Percentiles rank a stretch among this genome's conserved stretches.
Evolutionary conservation across 2,329 filamentous ascomycete species (phyloP).

Genomic region (Pseudopyricularia cyperi): DNA sequence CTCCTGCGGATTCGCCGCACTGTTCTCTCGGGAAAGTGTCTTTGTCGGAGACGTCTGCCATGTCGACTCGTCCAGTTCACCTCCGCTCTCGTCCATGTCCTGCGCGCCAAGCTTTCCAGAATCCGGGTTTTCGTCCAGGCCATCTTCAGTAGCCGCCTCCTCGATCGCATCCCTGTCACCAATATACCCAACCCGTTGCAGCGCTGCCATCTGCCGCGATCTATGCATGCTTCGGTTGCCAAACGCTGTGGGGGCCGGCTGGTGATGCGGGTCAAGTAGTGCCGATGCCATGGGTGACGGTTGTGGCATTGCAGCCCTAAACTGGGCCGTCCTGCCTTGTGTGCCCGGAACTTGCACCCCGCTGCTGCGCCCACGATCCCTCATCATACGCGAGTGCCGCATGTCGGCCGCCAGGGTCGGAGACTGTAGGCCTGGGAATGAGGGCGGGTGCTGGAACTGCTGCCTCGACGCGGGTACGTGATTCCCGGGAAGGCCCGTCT

Average conservation of each 20-base stretch:
- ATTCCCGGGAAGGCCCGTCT: slow-evolving; percentile 50
- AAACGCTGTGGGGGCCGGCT: slow-evolving; percentile 40
- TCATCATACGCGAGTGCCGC: slow-evolving; percentile 33
- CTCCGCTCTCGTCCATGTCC: slow-evolving; percentile 39
- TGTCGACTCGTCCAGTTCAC: slow-evolving; percentile 41
- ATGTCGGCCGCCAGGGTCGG: slow-evolving; percentile 44
- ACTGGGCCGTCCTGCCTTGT: slow-evolving; percentile 27
- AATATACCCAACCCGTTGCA: slow-evolving; percentile 28
- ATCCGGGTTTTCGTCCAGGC: slow-evolving; percentile 18
- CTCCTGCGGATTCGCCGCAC: slow-evolving; percentile 29
- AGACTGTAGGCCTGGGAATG: slow-evolving; percentile 59
- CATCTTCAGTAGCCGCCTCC: slow-evolving; percentile 35
- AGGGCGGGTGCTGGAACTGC: slow-evolving; percentile 62
- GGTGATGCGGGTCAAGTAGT: slow-evolving; percentile 63
- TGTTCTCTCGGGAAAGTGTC: slow-evolving; percentile 38
- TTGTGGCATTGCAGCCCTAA: slow-evolving; percentile 28
- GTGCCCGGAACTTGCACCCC: slow-evolving; percentile 21
- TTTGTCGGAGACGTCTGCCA: slow-evolving; percentile 45
- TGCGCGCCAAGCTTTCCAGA: slow-evolving; percentile 41
- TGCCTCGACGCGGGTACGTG: slow-evolving; percentile 40
- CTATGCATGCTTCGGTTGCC: slow-evolving; percentile 32
- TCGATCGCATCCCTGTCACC: slow-evolving; percentile 40
- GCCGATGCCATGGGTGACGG: slow-evolving; percentile 60
- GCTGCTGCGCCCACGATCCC: slow-evolving; percentile 30
- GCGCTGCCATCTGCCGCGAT: slow-evolving; percentile 18